Percentiles rank a stretch among this genome's conserved stretches.
These are phyloP conservation scores for Tricholoma furcatifolium DNA, from an alignment of 768 basidiomycete genomes.

Conservation along the genomic window DNA sequence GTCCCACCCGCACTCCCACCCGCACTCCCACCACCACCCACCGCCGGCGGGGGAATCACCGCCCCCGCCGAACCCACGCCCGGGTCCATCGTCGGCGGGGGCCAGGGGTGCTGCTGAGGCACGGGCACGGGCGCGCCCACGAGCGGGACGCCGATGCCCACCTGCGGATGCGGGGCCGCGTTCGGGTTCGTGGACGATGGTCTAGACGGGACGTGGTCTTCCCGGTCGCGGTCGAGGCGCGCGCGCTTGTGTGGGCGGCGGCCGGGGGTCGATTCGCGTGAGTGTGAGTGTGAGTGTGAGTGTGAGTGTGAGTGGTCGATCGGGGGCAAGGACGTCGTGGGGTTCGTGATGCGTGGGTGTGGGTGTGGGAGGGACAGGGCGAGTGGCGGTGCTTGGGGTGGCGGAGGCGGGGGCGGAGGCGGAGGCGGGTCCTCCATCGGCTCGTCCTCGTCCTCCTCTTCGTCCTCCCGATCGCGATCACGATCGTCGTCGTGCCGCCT, in stretches of 20 bases:
- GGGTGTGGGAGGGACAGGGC: background rate
- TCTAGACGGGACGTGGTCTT: constrained; percentile 10
- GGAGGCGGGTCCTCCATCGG: background rate
- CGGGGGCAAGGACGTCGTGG: background rate
- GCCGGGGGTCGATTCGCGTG: constrained; percentile 2
- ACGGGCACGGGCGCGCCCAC: constrained; percentile 16
- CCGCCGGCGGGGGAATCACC: constrained; percentile 25
- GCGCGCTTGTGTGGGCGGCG: constrained; percentile 35
- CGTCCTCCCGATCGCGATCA: constrained; percentile 2
- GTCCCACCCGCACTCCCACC: background rate
- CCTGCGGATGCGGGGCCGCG: background rate
- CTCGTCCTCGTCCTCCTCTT: background rate
- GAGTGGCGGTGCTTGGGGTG: no score
- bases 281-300: no score
- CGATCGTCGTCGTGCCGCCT: background rate
- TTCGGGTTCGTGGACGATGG: background rate
- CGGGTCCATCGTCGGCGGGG: constrained; percentile 35
- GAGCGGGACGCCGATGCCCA: constrained; percentile 20
- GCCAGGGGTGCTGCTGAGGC: constrained; percentile 29
- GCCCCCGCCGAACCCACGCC: constrained; percentile 27
- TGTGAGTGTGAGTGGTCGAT: background rate
- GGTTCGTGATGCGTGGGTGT: background rate
- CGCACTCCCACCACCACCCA: background rate
- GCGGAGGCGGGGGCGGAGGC: background rate
- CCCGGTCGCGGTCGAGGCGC: constrained; percentile 30